A percentile compares a stretch with the other conserved stretches of the same genome.
Evolutionary conservation across 2,329 filamentous ascomycete genomes (phyloP).

Genomic region (Arthrobotrys sinensis): DNA sequence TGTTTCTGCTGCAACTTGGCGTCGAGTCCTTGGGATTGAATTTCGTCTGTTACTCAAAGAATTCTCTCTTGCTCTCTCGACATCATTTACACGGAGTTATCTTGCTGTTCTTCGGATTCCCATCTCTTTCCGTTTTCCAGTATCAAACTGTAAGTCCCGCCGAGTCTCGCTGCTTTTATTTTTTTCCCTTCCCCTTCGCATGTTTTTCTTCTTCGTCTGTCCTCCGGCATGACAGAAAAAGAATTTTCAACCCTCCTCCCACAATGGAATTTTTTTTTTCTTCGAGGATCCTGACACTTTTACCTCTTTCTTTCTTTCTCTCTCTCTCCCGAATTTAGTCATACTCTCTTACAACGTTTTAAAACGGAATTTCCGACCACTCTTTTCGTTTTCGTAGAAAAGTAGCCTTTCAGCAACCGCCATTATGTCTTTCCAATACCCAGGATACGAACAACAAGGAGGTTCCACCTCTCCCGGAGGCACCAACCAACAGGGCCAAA

Average conservation of each 20-base stretch:
- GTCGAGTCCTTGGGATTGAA: constrained; percentile 62
- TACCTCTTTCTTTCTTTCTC: background rate
- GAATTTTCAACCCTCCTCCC: constrained; percentile 4
- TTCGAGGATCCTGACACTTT: constrained; percentile 19
- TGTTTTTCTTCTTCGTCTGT: background rate
- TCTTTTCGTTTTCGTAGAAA: constrained; percentile 58
- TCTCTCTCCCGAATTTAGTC: constrained; percentile 25
- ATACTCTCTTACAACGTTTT: constrained; percentile 32
- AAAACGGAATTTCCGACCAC: constrained; percentile 53
- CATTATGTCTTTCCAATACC: constrained; percentile 64
- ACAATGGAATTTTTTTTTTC: constrained; percentile 14
- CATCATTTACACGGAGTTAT: constrained; percentile 62
- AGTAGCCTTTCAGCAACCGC: constrained; percentile 40
- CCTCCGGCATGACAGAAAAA: background rate
- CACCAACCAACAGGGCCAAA: constrained; percentile 62
- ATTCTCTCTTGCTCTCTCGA: constrained; percentile 60
- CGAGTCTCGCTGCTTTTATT: constrained; percentile 4
- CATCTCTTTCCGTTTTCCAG: constrained; percentile 58
- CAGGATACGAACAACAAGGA: constrained; percentile 62
- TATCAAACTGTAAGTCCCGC: constrained; percentile 60
- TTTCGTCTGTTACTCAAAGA: constrained; percentile 38
- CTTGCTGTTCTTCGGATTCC: constrained; percentile 61
- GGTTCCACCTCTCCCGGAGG: constrained; percentile 64
- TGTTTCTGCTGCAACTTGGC: constrained; percentile 62
- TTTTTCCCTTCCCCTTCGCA: background rate